Percentiles rank a stretch among this genome's conserved stretches.
phyloP scores from a whole-genome alignment of 176 grass and related monocot genomes.

The Bonia amplexicaulis region DNA sequence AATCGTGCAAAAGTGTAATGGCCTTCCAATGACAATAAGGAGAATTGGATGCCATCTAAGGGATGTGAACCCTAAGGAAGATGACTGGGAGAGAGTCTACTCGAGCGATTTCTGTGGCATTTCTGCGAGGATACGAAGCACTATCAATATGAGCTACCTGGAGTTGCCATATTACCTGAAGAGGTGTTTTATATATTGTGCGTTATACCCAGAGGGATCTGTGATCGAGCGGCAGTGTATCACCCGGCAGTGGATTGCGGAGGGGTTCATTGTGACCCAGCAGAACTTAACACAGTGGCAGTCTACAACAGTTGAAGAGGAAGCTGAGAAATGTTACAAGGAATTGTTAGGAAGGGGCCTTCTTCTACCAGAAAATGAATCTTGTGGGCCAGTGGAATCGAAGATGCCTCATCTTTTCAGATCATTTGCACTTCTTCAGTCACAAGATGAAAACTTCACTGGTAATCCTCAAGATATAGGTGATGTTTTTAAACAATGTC shows the following conservation, averaged over 20 bases:
- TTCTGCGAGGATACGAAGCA: constrained; percentile 24
- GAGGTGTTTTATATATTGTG: constrained; percentile 56
- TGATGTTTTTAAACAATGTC: constrained; percentile 18
- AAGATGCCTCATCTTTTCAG: constrained; percentile 59
- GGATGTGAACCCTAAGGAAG: constrained; percentile 18
- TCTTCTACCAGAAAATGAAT: constrained; percentile 32
- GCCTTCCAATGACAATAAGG: constrained; percentile 53
- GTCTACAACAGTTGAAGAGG: constrained; percentile 22
- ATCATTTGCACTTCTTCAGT: constrained; percentile 51
- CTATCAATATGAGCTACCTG: constrained; percentile 45
- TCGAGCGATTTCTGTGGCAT: constrained; percentile 29
- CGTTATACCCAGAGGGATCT: constrained; percentile 46
- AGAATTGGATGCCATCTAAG: constrained; percentile 49
- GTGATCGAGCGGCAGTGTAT: constrained; percentile 27
- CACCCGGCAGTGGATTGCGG: constrained; percentile 52
- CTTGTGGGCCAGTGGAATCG: not conserved
- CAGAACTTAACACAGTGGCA: not conserved
- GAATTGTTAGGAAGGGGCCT: constrained; percentile 43
- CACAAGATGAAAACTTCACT: constrained; percentile 31
- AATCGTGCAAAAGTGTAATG: constrained; percentile 55
- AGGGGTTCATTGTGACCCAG: constrained; percentile 29
- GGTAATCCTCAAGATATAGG: constrained; percentile 32
- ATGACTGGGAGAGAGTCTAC: constrained; percentile 37
- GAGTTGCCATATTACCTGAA: constrained; percentile 52
- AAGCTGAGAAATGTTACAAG: constrained; percentile 42